A percentile compares a stretch with the other conserved stretches of the same genome.
These are phyloP conservation scores for Hyparrhenia diplandra DNA, from an alignment of 176 grass and related monocot species.

Conservation along the genomic window DNA sequence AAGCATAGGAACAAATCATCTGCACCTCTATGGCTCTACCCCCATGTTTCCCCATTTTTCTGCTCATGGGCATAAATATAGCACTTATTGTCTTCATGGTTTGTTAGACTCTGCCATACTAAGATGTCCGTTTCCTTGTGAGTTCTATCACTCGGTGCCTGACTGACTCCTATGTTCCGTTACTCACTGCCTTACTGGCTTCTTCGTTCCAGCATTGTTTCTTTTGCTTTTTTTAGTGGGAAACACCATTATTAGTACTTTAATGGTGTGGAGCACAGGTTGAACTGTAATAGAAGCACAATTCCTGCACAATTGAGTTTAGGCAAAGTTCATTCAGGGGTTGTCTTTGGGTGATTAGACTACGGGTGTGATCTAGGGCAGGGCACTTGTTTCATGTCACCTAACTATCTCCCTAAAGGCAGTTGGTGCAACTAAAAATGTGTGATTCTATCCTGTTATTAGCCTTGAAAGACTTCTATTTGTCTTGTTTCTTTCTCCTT, in stretches of 20 bases:
- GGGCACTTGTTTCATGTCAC: background rate
- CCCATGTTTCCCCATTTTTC: background rate
- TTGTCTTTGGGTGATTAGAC: background rate
- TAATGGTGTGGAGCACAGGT: background rate
- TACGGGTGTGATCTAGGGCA: background rate
- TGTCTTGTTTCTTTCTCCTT: background rate
- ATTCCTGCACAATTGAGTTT: background rate
- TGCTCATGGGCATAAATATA: background rate
- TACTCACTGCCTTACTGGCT: background rate
- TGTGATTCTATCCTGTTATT: background rate
- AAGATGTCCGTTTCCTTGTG: background rate
- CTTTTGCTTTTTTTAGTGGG: background rate
- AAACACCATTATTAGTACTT: background rate
- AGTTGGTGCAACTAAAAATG: background rate
- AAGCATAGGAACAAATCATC: background rate
- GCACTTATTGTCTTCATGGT: background rate
- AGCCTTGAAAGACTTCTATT: background rate
- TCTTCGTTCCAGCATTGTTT: background rate
- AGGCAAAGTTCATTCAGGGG: background rate
- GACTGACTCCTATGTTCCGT: background rate
- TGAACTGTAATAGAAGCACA: background rate
- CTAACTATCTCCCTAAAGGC: background rate
- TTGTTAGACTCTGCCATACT: background rate
- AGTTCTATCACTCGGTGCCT: background rate
- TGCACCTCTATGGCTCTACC: background rate